These are phyloP conservation scores for Candida tibetensis DNA, from an alignment of 805 yeast genomes.

Conservation along the genomic window DNA sequence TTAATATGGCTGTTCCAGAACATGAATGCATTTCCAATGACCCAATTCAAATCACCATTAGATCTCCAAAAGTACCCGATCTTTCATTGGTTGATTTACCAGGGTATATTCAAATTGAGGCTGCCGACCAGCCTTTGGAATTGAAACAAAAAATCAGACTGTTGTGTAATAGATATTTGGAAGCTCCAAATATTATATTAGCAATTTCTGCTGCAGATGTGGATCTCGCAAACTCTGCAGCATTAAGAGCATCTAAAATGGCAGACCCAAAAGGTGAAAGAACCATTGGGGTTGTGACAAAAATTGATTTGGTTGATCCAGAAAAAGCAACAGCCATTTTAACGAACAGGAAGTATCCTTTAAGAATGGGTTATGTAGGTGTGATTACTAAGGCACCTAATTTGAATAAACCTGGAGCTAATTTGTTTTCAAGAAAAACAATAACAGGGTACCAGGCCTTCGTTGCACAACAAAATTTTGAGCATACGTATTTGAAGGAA, in stretches of 20 bases:
- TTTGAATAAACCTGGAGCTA: conserved; percentile 21
- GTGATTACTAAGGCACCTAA: conserved; percentile 84
- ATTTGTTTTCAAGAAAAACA: conserved; percentile 47
- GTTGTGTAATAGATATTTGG: conserved; percentile 81
- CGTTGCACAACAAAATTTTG: conserved; percentile 63
- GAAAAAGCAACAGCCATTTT: conserved; percentile 64
- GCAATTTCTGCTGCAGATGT: conserved; percentile 98
- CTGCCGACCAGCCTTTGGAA: conserved; percentile 90
- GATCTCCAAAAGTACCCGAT: conserved; percentile 87
- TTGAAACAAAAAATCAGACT: conserved; percentile 75
- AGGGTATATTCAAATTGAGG: conserved; percentile 95
- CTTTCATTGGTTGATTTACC: conserved; percentile 93
- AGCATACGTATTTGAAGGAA: conserved; percentile 55
- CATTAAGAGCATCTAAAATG: conserved; percentile 80
- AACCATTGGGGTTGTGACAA: conserved; percentile 94
- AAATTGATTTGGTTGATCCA: conserved; percentile 85
- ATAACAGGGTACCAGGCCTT: conserved; percentile 58
- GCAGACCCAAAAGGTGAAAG: conserved; percentile 95
- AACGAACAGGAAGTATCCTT: conserved; percentile 79
- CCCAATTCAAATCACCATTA: conserved; percentile 88
- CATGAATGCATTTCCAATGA: conserved; percentile 85
- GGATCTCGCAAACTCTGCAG: conserved; percentile 94
- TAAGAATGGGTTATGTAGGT: conserved; percentile 96
- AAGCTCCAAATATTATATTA: conserved; percentile 87
- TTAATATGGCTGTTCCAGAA: conserved; percentile 89